Evolutionary conservation across 2,329 filamentous ascomycete species (phyloP), one percentile per base, ranked within the genome.

Genomic region (Colletotrichum sp.): DNA sequence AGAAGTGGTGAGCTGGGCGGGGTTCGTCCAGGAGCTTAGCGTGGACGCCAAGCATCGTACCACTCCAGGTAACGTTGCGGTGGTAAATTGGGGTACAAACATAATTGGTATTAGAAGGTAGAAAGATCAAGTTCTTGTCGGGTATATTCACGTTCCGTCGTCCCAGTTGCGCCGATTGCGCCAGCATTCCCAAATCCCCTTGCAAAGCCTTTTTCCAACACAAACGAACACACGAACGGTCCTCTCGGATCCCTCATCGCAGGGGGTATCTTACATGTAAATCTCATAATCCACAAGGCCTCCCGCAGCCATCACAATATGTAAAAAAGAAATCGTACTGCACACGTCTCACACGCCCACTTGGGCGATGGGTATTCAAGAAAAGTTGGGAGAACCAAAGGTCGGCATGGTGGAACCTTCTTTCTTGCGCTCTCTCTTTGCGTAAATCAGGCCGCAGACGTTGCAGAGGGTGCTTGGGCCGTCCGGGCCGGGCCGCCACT

Each of bases 401-500:
- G 58, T 59, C 9, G 73, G 73, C 43, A 69, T 58, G 28, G 73
- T 64, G n/a, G 69, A 69, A 36, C 63, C 73, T 30, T 72, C 69
- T 28, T 75, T 73, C 59, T 77, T 77, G 12, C 75, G 77, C 52
- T 78, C 69, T 12, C 79, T 77, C 69, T 82, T 82, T 18, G 81
- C 80, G 69, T 80, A 81, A 18, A 82, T 92, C 77, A 95, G 85
- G 55, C 93, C 93, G 80, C 93, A 95, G 10, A 93, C 93, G 84
- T 95, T 95, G 84, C 93, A 95, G 52, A 95, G 85, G 8, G 93
- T 94, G 76, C 93, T 88, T 58, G 92, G 93, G 61, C 93, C 93
- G 81, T 94, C 93, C n/a, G 93, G 93, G 36, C 93, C 93, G 79
- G 92, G 88, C 75, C 93, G 90, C 93, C 93, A 95, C 86, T 95